These are phyloP conservation scores for Musa beccarii DNA, from an alignment of 176 grass and related monocot genomes.

Conservation along the genomic window DNA sequence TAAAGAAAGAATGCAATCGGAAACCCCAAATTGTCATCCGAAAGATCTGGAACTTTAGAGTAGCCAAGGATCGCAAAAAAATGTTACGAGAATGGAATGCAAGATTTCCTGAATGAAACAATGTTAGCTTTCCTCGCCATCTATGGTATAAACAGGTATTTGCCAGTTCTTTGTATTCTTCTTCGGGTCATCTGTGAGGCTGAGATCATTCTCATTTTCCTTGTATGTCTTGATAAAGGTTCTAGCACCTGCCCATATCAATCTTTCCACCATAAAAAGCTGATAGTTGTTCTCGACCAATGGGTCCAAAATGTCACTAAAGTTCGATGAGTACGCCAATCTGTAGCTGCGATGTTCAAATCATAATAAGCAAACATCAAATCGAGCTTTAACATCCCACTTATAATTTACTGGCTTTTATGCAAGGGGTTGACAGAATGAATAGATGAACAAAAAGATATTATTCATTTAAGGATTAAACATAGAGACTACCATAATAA, in stretches of 20 bases:
- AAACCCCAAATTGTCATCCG: neutral
- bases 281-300: slow-evolving; percentile 75
- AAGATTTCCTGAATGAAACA: neutral
- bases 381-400: neutral
- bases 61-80: neutral
- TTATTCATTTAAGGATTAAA: neutral
- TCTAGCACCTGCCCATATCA: slow-evolving; percentile 75
- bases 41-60: neutral
- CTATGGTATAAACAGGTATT: slow-evolving; percentile 63
- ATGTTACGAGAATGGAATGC: neutral
- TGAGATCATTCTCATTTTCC: slow-evolving; percentile 73
- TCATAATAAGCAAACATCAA: slow-evolving; percentile 5
- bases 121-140: neutral
- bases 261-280: slow-evolving; percentile 86
- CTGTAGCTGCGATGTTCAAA: slow-evolving; percentile 45
- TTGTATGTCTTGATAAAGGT: slow-evolving; percentile 87
- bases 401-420: neutral
- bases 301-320: slow-evolving; percentile 63
- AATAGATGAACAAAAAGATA: neutral
- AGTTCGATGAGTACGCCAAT: slow-evolving; percentile 75
- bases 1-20: neutral
- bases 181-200: slow-evolving; percentile 70
- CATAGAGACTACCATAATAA: too few species aligned
- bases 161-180: slow-evolving; percentile 82
- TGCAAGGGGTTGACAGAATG: neutral